Conservation (phyloP, 805 yeast genomes). For the Ogataea wickerhamii region DNA sequence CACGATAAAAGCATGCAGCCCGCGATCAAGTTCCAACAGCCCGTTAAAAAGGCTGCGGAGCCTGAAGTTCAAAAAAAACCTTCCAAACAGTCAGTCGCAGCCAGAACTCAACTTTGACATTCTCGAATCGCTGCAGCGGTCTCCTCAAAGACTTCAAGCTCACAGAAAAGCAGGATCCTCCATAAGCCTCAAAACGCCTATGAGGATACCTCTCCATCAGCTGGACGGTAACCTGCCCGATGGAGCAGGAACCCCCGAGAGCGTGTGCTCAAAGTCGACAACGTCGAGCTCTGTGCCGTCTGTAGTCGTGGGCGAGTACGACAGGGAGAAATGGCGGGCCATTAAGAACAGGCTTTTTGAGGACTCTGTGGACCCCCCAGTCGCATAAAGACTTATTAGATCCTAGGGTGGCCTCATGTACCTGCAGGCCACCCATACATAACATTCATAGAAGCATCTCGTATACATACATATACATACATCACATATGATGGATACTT, state of each 20-base stretch:
- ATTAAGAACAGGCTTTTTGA: slow-evolving; percentile 32
- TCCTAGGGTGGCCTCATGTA: no score
- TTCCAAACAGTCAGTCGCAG: slow-evolving; percentile 17
- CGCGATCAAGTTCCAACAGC: slow-evolving; percentile 21
- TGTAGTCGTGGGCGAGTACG: slow-evolving; percentile 61
- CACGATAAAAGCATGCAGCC: slow-evolving; percentile 5
- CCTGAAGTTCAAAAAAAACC: slow-evolving; percentile 19
- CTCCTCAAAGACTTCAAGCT: slow-evolving; percentile 18
- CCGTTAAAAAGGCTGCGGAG: slow-evolving; percentile 27
- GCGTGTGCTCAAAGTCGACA: slow-evolving; percentile 19
- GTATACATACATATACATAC: no score
- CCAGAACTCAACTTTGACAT: slow-evolving; percentile 29
- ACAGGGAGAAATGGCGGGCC: slow-evolving; percentile 61
- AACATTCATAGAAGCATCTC: no score
- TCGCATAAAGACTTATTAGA: no score
- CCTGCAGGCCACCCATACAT: no score
- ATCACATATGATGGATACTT: no score
- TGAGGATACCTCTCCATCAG: background rate
- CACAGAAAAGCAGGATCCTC: slow-evolving; percentile 19
- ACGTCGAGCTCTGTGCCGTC: slow-evolving; percentile 46
- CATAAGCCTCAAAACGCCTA: slow-evolving; percentile 19
- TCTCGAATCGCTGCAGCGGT: slow-evolving; percentile 24
- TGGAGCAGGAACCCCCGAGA: slow-evolving; percentile 15
- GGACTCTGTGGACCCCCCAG: no score
- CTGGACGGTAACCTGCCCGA: background rate